phyloP scores from a whole-genome alignment of 345 rosid genomes.

The Alliaria petiolata region DNA sequence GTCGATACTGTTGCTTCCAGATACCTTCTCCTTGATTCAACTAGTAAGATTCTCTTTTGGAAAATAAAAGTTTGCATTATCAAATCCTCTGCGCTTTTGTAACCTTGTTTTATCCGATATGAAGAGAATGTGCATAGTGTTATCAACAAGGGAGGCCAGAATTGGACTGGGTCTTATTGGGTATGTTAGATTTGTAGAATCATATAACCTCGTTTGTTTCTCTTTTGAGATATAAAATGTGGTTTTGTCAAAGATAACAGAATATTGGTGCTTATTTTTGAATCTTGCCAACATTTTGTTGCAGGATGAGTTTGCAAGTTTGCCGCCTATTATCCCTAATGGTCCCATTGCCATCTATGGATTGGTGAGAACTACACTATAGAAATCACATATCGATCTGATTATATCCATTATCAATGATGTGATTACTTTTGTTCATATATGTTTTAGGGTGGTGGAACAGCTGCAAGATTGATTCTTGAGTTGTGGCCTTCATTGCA shows the following conservation, averaged over 20 bases:
- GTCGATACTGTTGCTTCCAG: constrained; percentile 59
- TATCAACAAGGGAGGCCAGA: constrained; percentile 49
- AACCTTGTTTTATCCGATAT: background rate
- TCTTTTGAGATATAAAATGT: too few relatives aligned
- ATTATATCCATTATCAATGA: background rate
- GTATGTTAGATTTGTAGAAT: constrained; percentile 28
- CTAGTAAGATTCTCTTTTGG: too few relatives aligned
- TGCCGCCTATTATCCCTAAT: constrained; percentile 66
- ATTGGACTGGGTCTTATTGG: constrained; percentile 83
- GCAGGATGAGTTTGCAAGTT: constrained; percentile 75
- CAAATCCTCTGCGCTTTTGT: background rate
- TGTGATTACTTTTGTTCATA: background rate
- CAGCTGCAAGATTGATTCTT: constrained; percentile 85
- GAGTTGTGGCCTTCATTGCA: constrained; percentile 65
- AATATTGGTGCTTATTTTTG: background rate
- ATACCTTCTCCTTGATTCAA: constrained; percentile 76
- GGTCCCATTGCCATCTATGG: constrained; percentile 83
- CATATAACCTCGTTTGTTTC: background rate
- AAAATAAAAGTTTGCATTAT: too few relatives aligned
- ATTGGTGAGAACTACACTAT: constrained; percentile 40
- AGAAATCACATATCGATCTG: background rate
- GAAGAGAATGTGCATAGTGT: constrained; percentile 83
- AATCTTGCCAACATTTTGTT: constrained; percentile 14
- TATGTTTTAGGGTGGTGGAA: constrained; percentile 76
- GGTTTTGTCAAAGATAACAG: too few relatives aligned